Evolutionary conservation across 2,329 filamentous ascomycete genomes (phyloP).

Genomic region (Penicillium sp.): DNA sequence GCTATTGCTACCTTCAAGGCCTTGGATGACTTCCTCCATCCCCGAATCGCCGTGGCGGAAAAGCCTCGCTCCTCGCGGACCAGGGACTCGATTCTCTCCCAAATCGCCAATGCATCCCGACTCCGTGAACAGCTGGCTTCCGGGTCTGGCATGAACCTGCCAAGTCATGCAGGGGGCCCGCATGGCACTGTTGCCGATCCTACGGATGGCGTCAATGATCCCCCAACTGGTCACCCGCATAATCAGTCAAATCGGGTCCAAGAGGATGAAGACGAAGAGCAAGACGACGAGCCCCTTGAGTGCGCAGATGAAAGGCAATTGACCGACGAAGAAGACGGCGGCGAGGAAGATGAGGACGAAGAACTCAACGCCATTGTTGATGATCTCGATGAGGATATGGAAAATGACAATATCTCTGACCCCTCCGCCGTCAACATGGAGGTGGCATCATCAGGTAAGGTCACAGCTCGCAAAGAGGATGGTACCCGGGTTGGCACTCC

Average conservation of each 20-base stretch:
- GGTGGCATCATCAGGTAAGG: conserved; percentile 78
- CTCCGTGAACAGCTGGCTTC: conserved; percentile 52
- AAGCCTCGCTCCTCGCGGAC: conserved; percentile 62
- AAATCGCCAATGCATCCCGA: conserved; percentile 67
- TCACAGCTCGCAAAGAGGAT: conserved; percentile 88
- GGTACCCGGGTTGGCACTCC: conserved; percentile 84
- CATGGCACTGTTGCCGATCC: conserved; percentile 41
- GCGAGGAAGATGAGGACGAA: conserved; percentile 51
- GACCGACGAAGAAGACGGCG: conserved; percentile 65
- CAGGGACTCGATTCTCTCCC: conserved; percentile 66
- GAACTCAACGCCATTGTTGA: conserved; percentile 86
- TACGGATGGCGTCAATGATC: conserved; percentile 39
- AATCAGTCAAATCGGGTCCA: conserved; percentile 58
- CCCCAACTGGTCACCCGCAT: conserved; percentile 52
- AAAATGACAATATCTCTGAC: conserved; percentile 70
- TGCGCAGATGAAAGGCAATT: conserved; percentile 90
- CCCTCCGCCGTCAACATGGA: conserved; percentile 90
- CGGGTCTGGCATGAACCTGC: conserved; percentile 15
- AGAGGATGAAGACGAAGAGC: conserved; percentile 56
- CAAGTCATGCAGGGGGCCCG: conserved; percentile 15
- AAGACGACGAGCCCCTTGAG: conserved; percentile 70
- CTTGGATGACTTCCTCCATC: conserved; percentile 90
- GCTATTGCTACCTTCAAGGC: conserved; percentile 98
- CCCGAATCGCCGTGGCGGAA: conserved; percentile 79
- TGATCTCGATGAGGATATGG: conserved; percentile 80